Evolutionary conservation across 306 rosid genomes (phyloP).

Genomic region (Pachyrhizus erosus): DNA sequence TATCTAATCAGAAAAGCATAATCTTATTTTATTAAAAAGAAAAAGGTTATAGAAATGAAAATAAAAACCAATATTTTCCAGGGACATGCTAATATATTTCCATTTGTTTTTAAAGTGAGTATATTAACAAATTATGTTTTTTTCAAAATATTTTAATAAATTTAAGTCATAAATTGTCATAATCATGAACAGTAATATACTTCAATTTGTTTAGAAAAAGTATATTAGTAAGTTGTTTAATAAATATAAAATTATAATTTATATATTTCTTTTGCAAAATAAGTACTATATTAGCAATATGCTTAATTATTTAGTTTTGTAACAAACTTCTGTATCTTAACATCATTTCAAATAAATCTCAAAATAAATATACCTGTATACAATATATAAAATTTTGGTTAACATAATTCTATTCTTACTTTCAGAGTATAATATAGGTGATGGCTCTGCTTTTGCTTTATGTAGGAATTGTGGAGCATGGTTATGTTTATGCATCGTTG

Average conservation of each 20-base stretch:
- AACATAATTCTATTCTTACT: background rate
- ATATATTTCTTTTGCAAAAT: background rate
- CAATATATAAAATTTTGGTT: background rate
- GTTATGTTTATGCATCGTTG: conserved; percentile 47
- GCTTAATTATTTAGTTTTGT: background rate
- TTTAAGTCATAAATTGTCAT: background rate
- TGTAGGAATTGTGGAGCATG: conserved; percentile 52
- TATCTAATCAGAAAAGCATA: conserved; percentile 53
- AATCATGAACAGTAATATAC: background rate
- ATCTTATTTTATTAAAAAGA: conserved; percentile 18
- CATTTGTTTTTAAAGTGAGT: background rate
- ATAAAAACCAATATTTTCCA: background rate
- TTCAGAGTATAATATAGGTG: conserved; percentile 2
- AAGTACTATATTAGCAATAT: background rate
- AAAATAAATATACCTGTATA: background rate
- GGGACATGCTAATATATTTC: background rate
- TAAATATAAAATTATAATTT: background rate
- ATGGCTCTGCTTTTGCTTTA: conserved; percentile 53
- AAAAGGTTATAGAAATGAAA: background rate
- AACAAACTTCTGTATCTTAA: background rate
- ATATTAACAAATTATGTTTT: background rate
- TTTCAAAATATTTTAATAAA: background rate
- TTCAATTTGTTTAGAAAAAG: background rate
- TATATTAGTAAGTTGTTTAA: background rate
- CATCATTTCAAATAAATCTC: background rate